Evolutionary conservation across 345 rosid genomes (phyloP).

Genomic region (Moringa oleifera): DNA sequence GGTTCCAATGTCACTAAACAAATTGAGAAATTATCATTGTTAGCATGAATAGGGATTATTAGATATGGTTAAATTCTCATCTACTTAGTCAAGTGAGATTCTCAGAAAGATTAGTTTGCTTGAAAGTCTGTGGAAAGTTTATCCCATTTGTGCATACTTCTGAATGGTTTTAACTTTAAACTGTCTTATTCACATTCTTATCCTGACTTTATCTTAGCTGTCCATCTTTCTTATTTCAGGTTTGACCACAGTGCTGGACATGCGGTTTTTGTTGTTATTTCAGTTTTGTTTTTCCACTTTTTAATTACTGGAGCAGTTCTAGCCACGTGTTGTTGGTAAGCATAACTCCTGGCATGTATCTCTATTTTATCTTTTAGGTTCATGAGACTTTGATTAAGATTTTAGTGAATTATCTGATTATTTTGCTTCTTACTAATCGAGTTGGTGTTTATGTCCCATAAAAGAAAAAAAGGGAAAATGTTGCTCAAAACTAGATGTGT

Average conservation of each 20-base stretch:
- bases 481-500: neutral
- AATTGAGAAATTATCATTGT: too few species aligned
- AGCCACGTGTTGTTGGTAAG: constrained; percentile 94
- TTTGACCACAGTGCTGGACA: constrained; percentile 87
- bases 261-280: constrained; percentile 70
- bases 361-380: neutral
- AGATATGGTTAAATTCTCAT: too few species aligned
- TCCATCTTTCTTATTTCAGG: constrained; percentile 39
- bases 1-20: neutral
- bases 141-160: too few species aligned
- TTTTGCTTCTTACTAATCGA: neutral
- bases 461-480: too few species aligned
- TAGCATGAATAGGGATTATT: too few species aligned
- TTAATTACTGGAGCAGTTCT: constrained; percentile 62
- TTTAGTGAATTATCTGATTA: neutral
- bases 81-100: too few species aligned
- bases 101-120: too few species aligned
- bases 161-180: too few species aligned
- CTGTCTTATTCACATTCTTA: too few species aligned
- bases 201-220: neutral
- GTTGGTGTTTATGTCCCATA: neutral
- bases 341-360: neutral
- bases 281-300: constrained; percentile 80
- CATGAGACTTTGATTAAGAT: neutral
- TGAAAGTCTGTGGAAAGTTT: too few species aligned